A percentile compares a stretch with the other conserved stretches of the same genome.
Evolutionary conservation across 805 yeast genomes (phyloP).

Genomic region (Candida yuanshanica): DNA sequence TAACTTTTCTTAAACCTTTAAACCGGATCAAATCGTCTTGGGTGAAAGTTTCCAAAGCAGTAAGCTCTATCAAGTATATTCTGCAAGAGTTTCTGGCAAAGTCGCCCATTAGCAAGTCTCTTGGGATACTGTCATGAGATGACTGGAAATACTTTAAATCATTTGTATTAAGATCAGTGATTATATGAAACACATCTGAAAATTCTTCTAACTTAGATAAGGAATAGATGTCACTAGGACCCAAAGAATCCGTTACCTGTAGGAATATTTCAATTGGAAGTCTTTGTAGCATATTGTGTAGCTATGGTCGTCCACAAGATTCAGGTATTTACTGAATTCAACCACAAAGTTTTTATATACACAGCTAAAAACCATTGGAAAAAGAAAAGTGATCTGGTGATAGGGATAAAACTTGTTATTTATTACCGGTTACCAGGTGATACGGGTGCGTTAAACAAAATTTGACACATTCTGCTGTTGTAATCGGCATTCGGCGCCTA

Average conservation of each 20-base stretch:
- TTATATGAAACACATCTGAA: conserved; percentile 1
- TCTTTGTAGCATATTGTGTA: conserved; percentile 1
- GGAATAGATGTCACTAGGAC: conserved; percentile 1
- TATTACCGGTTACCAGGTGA: too few species aligned
- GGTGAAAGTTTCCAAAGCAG: neutral
- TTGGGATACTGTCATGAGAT: neutral
- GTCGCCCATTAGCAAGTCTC: conserved; percentile 1
- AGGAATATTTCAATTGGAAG: conserved; percentile 3
- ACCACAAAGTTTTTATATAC: neutral
- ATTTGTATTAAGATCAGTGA: conserved; percentile 2
- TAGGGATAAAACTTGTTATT: too few species aligned
- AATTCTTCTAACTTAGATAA: conserved; percentile 1
- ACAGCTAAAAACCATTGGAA: neutral
- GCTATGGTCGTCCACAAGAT: neutral
- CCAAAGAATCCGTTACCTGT: neutral
- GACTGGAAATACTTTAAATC: neutral
- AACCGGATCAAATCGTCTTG: conserved; percentile 2
- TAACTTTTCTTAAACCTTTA: conserved; percentile 2
- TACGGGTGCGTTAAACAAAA: neutral
- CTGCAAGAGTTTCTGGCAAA: conserved; percentile 1
- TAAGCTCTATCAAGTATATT: conserved; percentile 5
- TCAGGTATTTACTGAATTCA: neutral
- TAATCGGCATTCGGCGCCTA: neutral
- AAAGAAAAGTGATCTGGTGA: neutral
- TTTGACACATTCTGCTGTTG: neutral